These are phyloP conservation scores for Fraxinus floribunda DNA, from an alignment of 305 asterid genomes.

Conservation along the genomic window DNA sequence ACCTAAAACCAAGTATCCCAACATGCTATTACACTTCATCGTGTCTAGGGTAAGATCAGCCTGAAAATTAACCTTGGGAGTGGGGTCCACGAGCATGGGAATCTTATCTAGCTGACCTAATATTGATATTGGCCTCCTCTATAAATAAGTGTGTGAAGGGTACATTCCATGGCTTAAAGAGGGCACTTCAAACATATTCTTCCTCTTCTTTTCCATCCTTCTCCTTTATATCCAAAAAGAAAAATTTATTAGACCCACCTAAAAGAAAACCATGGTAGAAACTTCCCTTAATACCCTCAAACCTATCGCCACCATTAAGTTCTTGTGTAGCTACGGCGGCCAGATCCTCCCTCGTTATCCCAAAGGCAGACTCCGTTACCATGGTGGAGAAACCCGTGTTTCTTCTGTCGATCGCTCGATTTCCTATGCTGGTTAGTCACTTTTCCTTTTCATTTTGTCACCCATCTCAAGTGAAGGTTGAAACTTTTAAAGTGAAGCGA, in stretches of 20 bases:
- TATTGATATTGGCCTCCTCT: constrained; percentile 24
- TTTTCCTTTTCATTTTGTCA: background rate
- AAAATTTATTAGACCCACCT: constrained; percentile 27
- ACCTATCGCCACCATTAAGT: constrained; percentile 37
- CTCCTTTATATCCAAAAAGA: background rate
- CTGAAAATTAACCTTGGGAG: constrained; percentile 7
- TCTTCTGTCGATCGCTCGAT: constrained; percentile 67
- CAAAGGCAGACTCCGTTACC: constrained; percentile 89
- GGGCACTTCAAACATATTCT: constrained; percentile 10
- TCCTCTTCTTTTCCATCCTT: background rate
- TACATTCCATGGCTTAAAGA: constrained; percentile 45
- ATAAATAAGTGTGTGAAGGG: constrained; percentile 39
- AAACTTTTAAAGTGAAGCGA: background rate
- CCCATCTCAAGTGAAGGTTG: background rate
- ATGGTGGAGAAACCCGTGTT: constrained; percentile 88
- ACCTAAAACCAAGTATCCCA: background rate
- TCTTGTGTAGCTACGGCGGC: constrained; percentile 89
- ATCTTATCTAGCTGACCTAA: constrained; percentile 6
- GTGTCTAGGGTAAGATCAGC: background rate
- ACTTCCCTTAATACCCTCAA: constrained; percentile 34
- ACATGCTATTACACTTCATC: background rate
- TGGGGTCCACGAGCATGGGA: constrained; percentile 14
- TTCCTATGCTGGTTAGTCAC: constrained; percentile 60
- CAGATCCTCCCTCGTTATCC: constrained; percentile 77
- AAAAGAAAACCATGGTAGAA: constrained; percentile 34